phyloP scores from a whole-genome alignment of 306 rosid species.

The Citrullus amarus region DNA sequence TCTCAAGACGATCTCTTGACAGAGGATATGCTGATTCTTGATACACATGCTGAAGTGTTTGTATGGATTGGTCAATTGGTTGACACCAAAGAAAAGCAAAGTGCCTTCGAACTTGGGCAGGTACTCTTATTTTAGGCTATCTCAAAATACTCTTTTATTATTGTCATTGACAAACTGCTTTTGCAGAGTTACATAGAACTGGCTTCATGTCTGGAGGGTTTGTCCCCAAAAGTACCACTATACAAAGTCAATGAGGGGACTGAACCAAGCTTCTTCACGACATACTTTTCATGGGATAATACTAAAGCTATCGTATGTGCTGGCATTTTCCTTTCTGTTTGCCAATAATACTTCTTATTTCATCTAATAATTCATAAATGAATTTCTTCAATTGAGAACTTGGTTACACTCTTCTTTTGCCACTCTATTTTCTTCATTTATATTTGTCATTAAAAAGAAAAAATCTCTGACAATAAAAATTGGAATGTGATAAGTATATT shows the following conservation, averaged over 20 bases:
- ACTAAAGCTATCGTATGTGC: conserved; percentile 67
- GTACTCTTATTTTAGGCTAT: conserved; percentile 31
- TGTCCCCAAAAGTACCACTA: conserved; percentile 61
- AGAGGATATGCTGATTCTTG: conserved; percentile 76
- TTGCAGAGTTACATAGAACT: conserved; percentile 71
- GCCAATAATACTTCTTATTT: neutral
- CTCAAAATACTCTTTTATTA: neutral
- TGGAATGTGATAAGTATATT: neutral
- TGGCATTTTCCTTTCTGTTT: neutral
- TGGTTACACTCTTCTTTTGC: neutral
- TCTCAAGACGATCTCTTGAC: conserved; percentile 98
- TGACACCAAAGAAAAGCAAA: conserved; percentile 46
- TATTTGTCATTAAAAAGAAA: neutral
- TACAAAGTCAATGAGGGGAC: conserved; percentile 68
- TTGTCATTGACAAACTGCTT: neutral
- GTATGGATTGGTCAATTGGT: conserved; percentile 91
- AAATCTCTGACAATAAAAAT: neutral
- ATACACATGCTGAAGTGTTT: conserved; percentile 70
- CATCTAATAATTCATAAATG: neutral
- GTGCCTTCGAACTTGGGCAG: conserved; percentile 81
- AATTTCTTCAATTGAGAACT: conserved; percentile 9
- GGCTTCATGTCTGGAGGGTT: conserved; percentile 60
- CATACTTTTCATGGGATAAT: conserved; percentile 82
- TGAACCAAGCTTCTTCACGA: conserved; percentile 90
- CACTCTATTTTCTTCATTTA: neutral